Evolutionary conservation across 139 green algal species (phyloP).

Genomic region (Chlorella ohadii): DNA sequence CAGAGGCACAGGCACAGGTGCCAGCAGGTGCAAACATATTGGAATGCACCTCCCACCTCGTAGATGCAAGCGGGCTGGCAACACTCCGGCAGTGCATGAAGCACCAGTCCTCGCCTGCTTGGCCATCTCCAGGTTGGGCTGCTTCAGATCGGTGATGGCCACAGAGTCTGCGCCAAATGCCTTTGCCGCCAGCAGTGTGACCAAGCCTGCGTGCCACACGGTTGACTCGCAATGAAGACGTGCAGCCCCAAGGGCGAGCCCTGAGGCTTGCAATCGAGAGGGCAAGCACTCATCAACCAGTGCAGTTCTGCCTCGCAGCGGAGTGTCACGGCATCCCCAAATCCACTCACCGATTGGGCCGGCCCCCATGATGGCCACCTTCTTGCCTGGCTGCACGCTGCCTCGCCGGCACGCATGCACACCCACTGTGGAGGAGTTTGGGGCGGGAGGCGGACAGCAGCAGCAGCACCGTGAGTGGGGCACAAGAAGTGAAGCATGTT

Average conservation of each 20-base stretch:
- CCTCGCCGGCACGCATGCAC: slow-evolving; percentile 62
- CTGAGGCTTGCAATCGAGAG: too few species aligned
- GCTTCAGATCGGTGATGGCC: slow-evolving; percentile 55
- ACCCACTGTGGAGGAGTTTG: slow-evolving; percentile 32
- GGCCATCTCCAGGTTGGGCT: slow-evolving; percentile 10
- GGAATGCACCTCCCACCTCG: too few species aligned
- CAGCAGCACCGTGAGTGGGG: too few species aligned
- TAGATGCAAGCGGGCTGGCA: too few species aligned
- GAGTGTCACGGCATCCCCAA: too few species aligned
- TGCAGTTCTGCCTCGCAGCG: too few species aligned
- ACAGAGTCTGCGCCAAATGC: slow-evolving; percentile 62
- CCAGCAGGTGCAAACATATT: too few species aligned
- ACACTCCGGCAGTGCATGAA: not conserved
- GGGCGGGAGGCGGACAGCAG: not conserved
- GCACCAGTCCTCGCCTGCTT: not conserved
- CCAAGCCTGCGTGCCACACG: slow-evolving; percentile 53
- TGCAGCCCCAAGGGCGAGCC: too few species aligned
- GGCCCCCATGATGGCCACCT: slow-evolving; percentile 63
- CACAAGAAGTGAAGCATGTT: too few species aligned
- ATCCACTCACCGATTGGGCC: slow-evolving; percentile 59
- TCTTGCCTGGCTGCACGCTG: slow-evolving; percentile 46
- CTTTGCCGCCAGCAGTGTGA: slow-evolving; percentile 56
- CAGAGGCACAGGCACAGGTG: too few species aligned
- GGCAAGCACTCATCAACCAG: too few species aligned
- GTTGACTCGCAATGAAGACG: not conserved